Base-by-base conservation (phyloP, 2,329 filamentous ascomycete species). In the Magnaporthales sp. region DNA sequence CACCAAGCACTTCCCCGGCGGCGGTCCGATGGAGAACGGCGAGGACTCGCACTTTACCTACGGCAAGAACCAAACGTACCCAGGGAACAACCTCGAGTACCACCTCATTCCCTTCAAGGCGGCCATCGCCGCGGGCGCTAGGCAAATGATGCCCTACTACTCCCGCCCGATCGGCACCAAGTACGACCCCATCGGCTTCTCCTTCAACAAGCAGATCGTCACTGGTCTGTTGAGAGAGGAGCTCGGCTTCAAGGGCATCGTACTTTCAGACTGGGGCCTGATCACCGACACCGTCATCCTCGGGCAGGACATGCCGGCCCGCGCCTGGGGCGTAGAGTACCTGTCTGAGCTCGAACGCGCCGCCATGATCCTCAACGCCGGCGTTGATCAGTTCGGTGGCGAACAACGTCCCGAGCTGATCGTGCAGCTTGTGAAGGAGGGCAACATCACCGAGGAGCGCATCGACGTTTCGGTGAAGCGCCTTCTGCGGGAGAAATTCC, bases 1-100 rank as follows among this genome's bases (percentile, higher is more conserved):
- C 1, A 83, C 82, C 0, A 85, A 85, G 72, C 82, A 85, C 68
- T 85, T 85, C 69, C 82, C 83, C 0, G 83, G 83, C 4, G 81
- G 78, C 8, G 83, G 83, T 0, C 78, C 82, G 0, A 77, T 80
- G 70, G 73, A 81, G 67, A 73, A 81, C 62, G 83, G 83, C 24
- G 80, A 84, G 62, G 83, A 85, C 69, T 79, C 80, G 19, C 83
- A 85, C 66, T 85, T 84, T 68, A 72, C 73, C 0, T 84, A 84
- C 67, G 83, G 83, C 32, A 82, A 83, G 71, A 82, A 84, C 66
- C 75, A 78, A 67, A 79, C 79, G 0, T 85, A 84, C 63, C 83
- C 82, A 0, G 83, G 82, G 1, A 71, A 79, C 54, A 83, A 84
- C 67, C 75, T 82, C 10, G 80, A 83, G 1, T 76, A 84, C 66